Evolutionary conservation across 805 yeast genomes (phyloP).

Genomic region (Wickerhamiella kurtzmanii): DNA sequence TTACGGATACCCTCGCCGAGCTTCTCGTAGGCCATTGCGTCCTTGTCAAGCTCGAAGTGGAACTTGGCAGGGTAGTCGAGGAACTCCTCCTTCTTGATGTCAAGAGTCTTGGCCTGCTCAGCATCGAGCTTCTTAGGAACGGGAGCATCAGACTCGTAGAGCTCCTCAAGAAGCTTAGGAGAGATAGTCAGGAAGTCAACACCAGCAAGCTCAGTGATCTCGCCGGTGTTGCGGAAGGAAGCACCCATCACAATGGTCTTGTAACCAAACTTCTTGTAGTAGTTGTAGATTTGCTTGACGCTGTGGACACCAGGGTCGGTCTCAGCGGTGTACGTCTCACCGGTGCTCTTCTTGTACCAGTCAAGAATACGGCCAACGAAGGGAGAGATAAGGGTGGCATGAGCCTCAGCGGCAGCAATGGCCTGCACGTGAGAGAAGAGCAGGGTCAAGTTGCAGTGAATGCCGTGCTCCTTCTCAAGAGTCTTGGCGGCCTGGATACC

Average conservation of each 20-base stretch:
- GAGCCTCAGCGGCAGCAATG: conserved; percentile 97
- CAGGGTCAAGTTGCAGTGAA: conserved; percentile 91
- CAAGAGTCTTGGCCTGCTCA: conserved; percentile 39
- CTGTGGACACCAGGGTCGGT: conserved; percentile 94
- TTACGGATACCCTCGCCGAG: conserved; percentile 95
- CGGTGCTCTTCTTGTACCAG: conserved; percentile 92
- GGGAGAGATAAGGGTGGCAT: conserved; percentile 91
- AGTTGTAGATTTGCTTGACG: conserved; percentile 81
- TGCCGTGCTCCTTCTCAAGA: conserved; percentile 76
- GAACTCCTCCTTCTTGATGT: conserved; percentile 59
- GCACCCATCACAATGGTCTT: conserved; percentile 99
- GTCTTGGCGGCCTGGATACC: conserved; percentile 98
- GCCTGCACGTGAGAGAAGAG: conserved; percentile 95
- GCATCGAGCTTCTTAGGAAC: conserved; percentile 78
- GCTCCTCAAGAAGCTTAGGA: conserved; percentile 81
- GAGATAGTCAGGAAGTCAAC: conserved; percentile 92
- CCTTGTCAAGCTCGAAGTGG: conserved; percentile 87
- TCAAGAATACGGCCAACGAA: conserved; percentile 98
- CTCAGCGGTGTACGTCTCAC: conserved; percentile 66
- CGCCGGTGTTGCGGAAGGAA: conserved; percentile 94
- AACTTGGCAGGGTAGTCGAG: conserved; percentile 77
- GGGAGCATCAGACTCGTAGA: conserved; percentile 58
- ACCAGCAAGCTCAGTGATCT: conserved; percentile 94
- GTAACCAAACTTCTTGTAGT: conserved; percentile 94
- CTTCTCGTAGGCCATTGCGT: conserved; percentile 97